A percentile compares a stretch with the other conserved stretches of the same genome.
Evolutionary conservation across 2,329 filamentous ascomycete species (phyloP).

Genomic region (Fusarium gaditjirri): DNA sequence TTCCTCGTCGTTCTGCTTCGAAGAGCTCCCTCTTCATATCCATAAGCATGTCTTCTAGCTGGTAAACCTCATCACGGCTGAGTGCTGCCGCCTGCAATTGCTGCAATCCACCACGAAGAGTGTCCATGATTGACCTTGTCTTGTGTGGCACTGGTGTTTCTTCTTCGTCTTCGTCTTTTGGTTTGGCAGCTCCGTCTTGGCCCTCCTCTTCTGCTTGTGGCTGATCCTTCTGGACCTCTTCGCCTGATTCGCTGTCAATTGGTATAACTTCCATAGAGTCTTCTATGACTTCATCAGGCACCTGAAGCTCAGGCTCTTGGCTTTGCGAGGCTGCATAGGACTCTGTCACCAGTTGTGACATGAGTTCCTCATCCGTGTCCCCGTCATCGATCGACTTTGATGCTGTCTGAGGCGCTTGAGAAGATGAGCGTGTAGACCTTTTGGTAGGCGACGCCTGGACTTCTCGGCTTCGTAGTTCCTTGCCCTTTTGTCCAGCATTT

Average conservation of each 20-base stretch:
- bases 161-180: neutral
- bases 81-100: constrained; percentile 69
- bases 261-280: constrained; percentile 39
- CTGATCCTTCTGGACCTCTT: neutral
- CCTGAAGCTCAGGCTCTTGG: constrained; percentile 39
- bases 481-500: constrained; percentile 35
- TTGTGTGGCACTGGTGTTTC: constrained; percentile 18
- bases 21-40: constrained; percentile 80
- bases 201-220: neutral
- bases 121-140: constrained; percentile 45
- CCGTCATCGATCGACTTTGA: constrained; percentile 21
- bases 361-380: constrained; percentile 55
- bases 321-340: constrained; percentile 53
- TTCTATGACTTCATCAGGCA: constrained; percentile 15
- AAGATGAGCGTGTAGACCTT: constrained; percentile 3
- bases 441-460: constrained; percentile 22
- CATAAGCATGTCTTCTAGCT: constrained; percentile 82
- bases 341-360: constrained; percentile 55
- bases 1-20: constrained; percentile 71
- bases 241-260: constrained; percentile 2
- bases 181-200: constrained; percentile 4
- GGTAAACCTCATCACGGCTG: constrained; percentile 71
- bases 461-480: constrained; percentile 15
- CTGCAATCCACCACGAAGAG: constrained; percentile 57
- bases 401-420: constrained; percentile 2